A percentile compares a stretch with the other conserved stretches of the same genome.
Conservation (phyloP, 2,329 filamentous ascomycete species). For the Arthrobotrys conoides region DNA sequence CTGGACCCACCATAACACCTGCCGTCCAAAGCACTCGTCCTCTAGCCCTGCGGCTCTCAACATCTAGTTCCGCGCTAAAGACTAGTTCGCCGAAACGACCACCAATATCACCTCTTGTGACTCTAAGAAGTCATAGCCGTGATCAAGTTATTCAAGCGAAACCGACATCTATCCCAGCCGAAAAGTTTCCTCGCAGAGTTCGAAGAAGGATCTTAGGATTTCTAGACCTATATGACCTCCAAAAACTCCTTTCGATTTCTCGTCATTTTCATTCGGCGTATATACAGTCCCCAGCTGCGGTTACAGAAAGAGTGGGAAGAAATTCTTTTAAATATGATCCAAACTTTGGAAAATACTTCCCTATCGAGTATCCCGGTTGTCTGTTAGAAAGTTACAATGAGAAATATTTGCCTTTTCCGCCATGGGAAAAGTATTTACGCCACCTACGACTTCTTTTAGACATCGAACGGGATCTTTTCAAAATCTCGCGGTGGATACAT, state of each 20-base stretch:
- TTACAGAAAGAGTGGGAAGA: conserved; percentile 4
- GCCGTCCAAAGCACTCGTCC: background rate
- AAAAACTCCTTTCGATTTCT: conserved; percentile 20
- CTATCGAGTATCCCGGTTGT: conserved; percentile 27
- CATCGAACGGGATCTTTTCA: conserved; percentile 31
- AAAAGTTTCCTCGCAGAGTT: background rate
- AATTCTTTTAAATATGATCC: conserved; percentile 32
- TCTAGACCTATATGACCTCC: conserved; percentile 7
- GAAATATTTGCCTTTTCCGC: conserved; percentile 8
- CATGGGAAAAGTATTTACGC: conserved; percentile 15
- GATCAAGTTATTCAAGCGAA: background rate
- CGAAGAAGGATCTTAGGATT: background rate
- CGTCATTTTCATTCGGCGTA: background rate
- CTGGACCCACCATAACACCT: too few species aligned
- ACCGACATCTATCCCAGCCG: background rate
- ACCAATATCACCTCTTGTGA: background rate
- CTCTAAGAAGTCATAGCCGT: background rate
- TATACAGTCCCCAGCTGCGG: background rate
- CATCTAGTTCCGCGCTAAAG: background rate
- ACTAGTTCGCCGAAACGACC: background rate
- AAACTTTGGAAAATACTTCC: conserved; percentile 35
- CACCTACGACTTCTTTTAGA: conserved; percentile 17
- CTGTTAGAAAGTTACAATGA: conserved; percentile 23
- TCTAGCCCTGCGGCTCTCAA: background rate
- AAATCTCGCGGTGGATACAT: conserved; percentile 26